These are phyloP conservation scores for Sphaerobolus stellatus DNA, from an alignment of 1,284 basidiomycete species.

Conservation along the genomic window DNA sequence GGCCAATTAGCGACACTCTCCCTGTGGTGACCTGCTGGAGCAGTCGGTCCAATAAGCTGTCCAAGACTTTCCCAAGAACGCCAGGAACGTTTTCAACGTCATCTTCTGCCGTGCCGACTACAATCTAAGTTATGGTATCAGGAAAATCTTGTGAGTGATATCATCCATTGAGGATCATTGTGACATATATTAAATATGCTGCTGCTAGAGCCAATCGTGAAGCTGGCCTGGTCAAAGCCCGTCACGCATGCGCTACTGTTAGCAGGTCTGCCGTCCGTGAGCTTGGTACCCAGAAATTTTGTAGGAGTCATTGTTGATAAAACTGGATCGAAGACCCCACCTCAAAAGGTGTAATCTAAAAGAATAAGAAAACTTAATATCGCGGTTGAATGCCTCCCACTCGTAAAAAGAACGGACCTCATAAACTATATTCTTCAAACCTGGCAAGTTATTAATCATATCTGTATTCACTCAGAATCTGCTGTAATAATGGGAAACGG, in stretches of 20 bases:
- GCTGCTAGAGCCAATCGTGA: slow-evolving; percentile 64
- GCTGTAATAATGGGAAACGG: slow-evolving; percentile 61
- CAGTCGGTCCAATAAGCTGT: too few relatives aligned
- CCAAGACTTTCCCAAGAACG: neutral
- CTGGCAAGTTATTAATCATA: too few relatives aligned
- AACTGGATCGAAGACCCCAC: slow-evolving; percentile 68
- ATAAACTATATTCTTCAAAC: slow-evolving; percentile 54
- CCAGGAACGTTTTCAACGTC: neutral
- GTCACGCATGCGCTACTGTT: slow-evolving; percentile 57
- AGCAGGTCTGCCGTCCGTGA: slow-evolving; percentile 48
- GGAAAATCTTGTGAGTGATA: neutral
- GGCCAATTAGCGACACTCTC: too few relatives aligned
- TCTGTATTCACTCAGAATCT: slow-evolving; percentile 55
- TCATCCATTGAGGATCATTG: too few relatives aligned
- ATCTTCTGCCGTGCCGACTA: neutral
- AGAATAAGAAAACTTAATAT: neutral
- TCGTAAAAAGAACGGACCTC: slow-evolving; percentile 45
- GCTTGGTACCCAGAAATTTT: slow-evolving; percentile 57
- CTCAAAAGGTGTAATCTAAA: slow-evolving; percentile 62
- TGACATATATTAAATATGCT: slow-evolving; percentile 58
- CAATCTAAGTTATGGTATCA: neutral
- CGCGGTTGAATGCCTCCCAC: too few relatives aligned
- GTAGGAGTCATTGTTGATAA: slow-evolving; percentile 61
- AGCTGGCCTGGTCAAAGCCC: slow-evolving; percentile 65
- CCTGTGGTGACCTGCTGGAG: too few relatives aligned